A percentile compares a stretch with the other conserved stretches of the same genome.
Evolutionary conservation across 495 filamentous ascomycete genomes (phyloP).

Genomic region (Bathelium albidoporum): DNA sequence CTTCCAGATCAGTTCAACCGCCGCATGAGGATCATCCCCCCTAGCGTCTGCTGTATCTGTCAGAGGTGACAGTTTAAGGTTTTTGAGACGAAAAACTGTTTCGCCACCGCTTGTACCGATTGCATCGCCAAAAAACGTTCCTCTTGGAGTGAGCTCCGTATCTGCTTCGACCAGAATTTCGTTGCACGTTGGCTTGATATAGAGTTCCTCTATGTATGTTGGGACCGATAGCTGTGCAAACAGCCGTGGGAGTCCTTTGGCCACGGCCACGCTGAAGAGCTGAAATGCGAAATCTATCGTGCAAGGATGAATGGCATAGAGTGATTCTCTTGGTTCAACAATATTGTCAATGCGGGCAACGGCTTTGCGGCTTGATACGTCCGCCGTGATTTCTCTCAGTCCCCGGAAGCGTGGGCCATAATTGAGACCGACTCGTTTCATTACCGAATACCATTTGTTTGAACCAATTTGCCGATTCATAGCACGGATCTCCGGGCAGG

Average conservation of each 20-base stretch:
- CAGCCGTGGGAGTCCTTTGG: not conserved
- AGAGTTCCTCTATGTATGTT: not conserved
- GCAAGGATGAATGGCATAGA: not conserved
- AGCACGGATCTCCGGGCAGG: not conserved
- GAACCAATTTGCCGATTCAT: not conserved
- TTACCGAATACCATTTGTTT: conserved; percentile 6
- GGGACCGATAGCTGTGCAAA: not conserved
- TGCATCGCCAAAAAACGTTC: not conserved
- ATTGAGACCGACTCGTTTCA: not conserved
- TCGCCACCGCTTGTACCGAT: not conserved
- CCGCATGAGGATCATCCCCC: not conserved
- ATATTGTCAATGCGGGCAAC: not conserved
- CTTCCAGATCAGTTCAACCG: not conserved
- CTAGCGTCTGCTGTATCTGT: not conserved
- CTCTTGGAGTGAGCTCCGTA: not conserved
- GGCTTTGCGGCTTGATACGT: not conserved
- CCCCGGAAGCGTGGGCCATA: conserved; percentile 1
- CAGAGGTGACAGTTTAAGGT: not conserved
- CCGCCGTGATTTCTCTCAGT: conserved; percentile 4
- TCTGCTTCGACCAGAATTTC: not conserved
- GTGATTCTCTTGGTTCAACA: not conserved
- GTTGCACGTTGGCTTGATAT: not conserved
- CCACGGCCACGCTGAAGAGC: not conserved
- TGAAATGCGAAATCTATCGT: not conserved
- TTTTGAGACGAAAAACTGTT: not conserved